Base-by-base conservation (phyloP, 2,329 filamentous ascomycete species). In the Fusarium vanettenii region DNA sequence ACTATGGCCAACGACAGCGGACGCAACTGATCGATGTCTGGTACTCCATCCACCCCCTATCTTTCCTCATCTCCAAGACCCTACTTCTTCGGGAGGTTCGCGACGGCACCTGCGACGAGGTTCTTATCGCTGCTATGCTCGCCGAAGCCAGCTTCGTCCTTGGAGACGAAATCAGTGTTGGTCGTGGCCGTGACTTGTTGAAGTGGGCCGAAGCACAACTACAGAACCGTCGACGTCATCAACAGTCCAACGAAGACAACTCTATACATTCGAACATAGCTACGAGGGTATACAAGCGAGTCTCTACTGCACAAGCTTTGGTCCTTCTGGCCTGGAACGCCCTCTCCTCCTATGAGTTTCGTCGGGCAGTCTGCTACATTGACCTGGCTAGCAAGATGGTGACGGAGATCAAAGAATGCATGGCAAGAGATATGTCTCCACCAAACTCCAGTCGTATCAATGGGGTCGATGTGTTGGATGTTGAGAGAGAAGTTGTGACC, bases 41-140 rank as follows among this genome's bases (percentile, higher is more conserved):
- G 84, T 85, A 82, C 66, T 83, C 81, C 1, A 70, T 79, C 14
- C 84, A 85, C 52, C 84, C 84, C 29, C 72, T 85, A 8, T 84
- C 83, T 10, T 81, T 82, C 62, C 76, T 85, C 18, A 76, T 85
- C 18, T 85, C 84, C 62, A 85, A 85, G 73, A 85, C 84, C 2
- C 72, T 85, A 10, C 78, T 85, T 10, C 78, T 84, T 18, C 79
- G 81, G 39, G 81, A 83, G 39, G 77, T 84, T 10, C 80, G 82
- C 25, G 82, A 84, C 64, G 81, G 79, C n/a, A 84, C 81, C 6
- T 81, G 83, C 50, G 84, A 85, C 66, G 81, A 83, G 63, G 79
- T 82, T 22, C 79, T 85, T 11, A 77, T 85, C 37, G 84, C 83
- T 7, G 70, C 80, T 13, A 84, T 85, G 62, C 78, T 85, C 5